phyloP scores from a whole-genome alignment of 139 green algal genomes.

The Nannochloris sp. region DNA sequence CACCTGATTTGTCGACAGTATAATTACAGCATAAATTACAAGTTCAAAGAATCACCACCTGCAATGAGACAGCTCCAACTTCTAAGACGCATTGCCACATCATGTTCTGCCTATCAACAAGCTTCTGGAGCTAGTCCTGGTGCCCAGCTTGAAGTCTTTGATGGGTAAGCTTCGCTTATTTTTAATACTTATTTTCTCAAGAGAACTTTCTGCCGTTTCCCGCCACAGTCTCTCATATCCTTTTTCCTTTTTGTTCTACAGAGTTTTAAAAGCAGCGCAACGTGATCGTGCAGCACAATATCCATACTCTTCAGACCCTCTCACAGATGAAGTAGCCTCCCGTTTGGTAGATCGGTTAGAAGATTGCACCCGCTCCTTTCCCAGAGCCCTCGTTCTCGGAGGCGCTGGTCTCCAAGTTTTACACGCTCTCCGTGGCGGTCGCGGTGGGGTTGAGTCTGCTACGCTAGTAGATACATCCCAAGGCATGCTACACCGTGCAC shows the following conservation, averaged over 20 bases:
- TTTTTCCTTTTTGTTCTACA: constrained; percentile 11
- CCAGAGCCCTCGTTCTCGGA: constrained; percentile 50
- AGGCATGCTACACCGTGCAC: constrained; percentile 41
- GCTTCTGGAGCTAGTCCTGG: neutral
- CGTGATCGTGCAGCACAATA: constrained; percentile 46
- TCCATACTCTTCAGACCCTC: constrained; percentile 20
- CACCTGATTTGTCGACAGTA: too few species aligned
- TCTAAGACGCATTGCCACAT: neutral
- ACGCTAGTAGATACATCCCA: constrained; percentile 44
- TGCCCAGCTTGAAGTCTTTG: constrained; percentile 5
- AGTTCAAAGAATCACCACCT: neutral
- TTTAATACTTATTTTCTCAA: neutral
- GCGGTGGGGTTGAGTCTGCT: constrained; percentile 41
- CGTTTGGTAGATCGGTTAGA: constrained; percentile 72
- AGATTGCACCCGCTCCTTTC: constrained; percentile 63
- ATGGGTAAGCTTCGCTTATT: constrained; percentile 9
- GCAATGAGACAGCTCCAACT: constrained; percentile 7
- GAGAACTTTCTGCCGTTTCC: neutral
- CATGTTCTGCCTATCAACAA: too few species aligned
- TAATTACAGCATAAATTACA: neutral
- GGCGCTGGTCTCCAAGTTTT: constrained; percentile 46
- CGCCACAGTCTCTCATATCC: neutral
- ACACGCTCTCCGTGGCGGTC: constrained; percentile 12
- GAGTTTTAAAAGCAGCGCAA: constrained; percentile 50
- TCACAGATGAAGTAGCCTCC: constrained; percentile 49